Percentiles rank a stretch among this genome's conserved stretches.
Conservation (phyloP, 140 eudicot genomes). For the Anethum foeniculum region DNA sequence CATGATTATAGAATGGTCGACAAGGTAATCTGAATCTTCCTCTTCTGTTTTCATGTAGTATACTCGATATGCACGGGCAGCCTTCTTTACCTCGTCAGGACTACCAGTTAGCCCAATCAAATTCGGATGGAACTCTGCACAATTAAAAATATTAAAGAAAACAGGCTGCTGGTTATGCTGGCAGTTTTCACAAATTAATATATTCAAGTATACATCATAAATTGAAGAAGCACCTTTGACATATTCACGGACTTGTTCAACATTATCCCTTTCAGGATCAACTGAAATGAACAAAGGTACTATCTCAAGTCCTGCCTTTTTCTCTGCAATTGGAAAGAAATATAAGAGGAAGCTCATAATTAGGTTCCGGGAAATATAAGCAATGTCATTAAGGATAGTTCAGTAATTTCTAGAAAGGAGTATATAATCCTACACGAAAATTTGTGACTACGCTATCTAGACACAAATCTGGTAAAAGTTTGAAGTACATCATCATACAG, state of each 20-base stretch:
- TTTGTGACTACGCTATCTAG: background rate
- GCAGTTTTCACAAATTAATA: background rate
- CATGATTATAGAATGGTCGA: constrained; percentile 92
- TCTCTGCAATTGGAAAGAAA: constrained; percentile 41
- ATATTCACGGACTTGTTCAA: constrained; percentile 86
- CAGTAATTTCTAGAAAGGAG: background rate
- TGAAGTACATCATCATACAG: background rate
- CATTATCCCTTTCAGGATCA: constrained; percentile 95
- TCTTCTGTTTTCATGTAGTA: constrained; percentile 97
- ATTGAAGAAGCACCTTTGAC: constrained; percentile 54
- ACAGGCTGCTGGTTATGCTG: background rate
- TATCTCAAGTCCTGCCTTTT: constrained; percentile 63
- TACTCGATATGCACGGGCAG: constrained; percentile 86
- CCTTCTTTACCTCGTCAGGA: constrained; percentile 72
- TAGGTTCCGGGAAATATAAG: background rate
- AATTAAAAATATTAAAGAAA: background rate
- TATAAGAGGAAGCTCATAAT: background rate
- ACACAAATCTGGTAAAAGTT: background rate
- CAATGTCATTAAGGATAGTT: background rate
- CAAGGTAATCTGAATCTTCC: constrained; percentile 92
- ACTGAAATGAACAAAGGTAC: constrained; percentile 89
- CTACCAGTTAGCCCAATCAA: constrained; percentile 84
- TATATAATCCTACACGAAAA: background rate
- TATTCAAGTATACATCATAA: background rate
- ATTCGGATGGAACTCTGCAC: constrained; percentile 83